Evolutionary conservation across 179 eudicot species (phyloP), one percentile per base, ranked within the genome.

Genomic region (Gypsophila paniculata): DNA sequence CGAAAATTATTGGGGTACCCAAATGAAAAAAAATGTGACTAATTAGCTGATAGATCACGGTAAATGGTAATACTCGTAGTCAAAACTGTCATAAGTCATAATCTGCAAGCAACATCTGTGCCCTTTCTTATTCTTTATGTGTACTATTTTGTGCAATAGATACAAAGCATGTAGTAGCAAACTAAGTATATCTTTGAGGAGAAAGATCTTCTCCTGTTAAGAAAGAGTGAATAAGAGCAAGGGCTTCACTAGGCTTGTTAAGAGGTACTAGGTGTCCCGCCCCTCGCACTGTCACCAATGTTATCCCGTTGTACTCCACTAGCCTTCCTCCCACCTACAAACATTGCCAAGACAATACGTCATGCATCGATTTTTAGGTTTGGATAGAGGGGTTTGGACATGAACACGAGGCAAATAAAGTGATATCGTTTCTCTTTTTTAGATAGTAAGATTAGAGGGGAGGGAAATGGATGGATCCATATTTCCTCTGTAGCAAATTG

Each of bases 241-340:
- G 85, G 36, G 87, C 86, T 69, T 84, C 80, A 23, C 76, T 79
- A 34, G 91, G 91, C 84, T 87, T 87, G 80, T 87, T 84, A 8
- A 87, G 84, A 69, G 91, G 89, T 49, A 87, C 91, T 61, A 87
- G 29, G 55, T 87, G 89, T 61, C 91, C 91, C 1, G 89, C 91
- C 2, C 91, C 91, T 82, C 91, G 78, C 54, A 85, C 85, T n/a
- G 91, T 87, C 60, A 82, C 85, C 1, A 77, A 69, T 2, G 86
- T 82, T 74, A 85, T 51, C 11, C 89, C 89, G 72, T 86, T 82
- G 52, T 87, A 84, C 75, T 85, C 87, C 71, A 85, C 86, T 15
- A 80, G 42, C 70, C 89, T 80, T 54, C 91, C 91, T 29, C 84
- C 89, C 14, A 86, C 91, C 91, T 87, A 82, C 72, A 72, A 17